Evolutionary conservation across 257 asterid genomes (phyloP), one percentile per base, ranked within the genome.

Genomic region (Orobanche coerulescens): DNA sequence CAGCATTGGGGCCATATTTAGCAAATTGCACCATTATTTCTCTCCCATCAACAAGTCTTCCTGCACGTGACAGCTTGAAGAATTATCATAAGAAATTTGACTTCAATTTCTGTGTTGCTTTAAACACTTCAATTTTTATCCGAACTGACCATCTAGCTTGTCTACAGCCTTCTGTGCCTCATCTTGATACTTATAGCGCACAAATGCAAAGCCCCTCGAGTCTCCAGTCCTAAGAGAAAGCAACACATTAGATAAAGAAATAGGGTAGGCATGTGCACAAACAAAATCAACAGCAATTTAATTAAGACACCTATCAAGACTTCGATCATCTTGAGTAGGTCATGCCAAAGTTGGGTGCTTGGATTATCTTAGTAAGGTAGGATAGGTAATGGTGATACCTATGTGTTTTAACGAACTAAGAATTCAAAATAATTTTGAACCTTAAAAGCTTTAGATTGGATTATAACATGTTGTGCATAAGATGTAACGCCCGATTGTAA

Each of bases 11-110:
- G 18, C 99, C 97, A 50, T 93, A 93, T 67, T 93, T 93, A 0
- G 99, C 99, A 68, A 93, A 93, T 40, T 90, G 99, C 44, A 93
- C 99, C 97, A 86, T 93, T 61, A 93, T 93, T 73, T 93, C 95
- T 71, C 99, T 77, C 44, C 99, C 99, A 76, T 89, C 99, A 65
- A 93, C 99, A 54, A 83, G 82, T 73, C 82, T 82, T 65, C 96
- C 97, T 93, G 74, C 62, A 65, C 9, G 51, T 6, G 37, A 19
- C 39, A 42, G 2, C 24, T 61, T 0, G 36, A 4, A 30, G 36
- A n/a, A 47, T 22, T 12, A 13, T 20, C 8, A 50, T 0, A 22
- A 22, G 16, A 55, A 2, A 61, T 1, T 0, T 33, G 57, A 42
- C 14, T 24, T 13, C 4, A 16, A 5, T 25, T 36, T 1, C 2